Conservation (phyloP, 2,329 filamentous ascomycete genomes). For the Sporothrix brunneoviolacea region DNA sequence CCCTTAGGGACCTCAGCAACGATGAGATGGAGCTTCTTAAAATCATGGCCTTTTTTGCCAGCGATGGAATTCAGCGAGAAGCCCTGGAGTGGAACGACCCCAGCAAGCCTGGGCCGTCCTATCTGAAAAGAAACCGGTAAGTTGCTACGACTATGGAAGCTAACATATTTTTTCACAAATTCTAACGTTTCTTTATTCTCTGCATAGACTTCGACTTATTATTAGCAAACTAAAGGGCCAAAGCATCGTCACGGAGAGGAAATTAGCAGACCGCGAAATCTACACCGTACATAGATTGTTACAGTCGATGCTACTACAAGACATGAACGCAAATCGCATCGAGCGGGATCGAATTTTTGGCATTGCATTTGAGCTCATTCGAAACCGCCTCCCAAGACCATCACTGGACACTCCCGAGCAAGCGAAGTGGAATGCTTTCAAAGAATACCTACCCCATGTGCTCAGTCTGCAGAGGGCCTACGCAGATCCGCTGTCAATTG, state of each 20-base stretch:
- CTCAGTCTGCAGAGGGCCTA: conserved; percentile 17
- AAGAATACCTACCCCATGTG: conserved; percentile 17
- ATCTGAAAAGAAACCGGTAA: conserved; percentile 10
- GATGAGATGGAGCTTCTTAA: conserved; percentile 16
- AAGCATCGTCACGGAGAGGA: conserved; percentile 11
- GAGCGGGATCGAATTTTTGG: conserved; percentile 15
- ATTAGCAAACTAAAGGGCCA: conserved; percentile 17
- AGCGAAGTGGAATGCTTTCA: conserved; percentile 15
- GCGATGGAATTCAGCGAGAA: conserved; percentile 16
- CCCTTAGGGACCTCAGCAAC: conserved; percentile 12
- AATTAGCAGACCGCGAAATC: conserved; percentile 10
- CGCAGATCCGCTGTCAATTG: conserved; percentile 15
- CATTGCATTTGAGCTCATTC: conserved; percentile 15
- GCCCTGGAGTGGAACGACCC: conserved; percentile 15
- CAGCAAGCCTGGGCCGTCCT: conserved; percentile 7
- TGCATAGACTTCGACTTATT: conserved; percentile 11
- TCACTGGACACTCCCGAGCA: conserved; percentile 17
- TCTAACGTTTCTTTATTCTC: not conserved
- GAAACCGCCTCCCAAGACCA: conserved; percentile 13
- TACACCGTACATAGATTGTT: conserved; percentile 16
- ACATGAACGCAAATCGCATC: conserved; percentile 10
- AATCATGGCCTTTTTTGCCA: conserved; percentile 17
- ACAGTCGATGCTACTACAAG: conserved; percentile 11
- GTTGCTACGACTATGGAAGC: not conserved
- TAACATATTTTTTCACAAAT: not conserved